Conservation (phyloP, 2,329 filamentous ascomycete species). For the Aspergillus felis region DNA sequence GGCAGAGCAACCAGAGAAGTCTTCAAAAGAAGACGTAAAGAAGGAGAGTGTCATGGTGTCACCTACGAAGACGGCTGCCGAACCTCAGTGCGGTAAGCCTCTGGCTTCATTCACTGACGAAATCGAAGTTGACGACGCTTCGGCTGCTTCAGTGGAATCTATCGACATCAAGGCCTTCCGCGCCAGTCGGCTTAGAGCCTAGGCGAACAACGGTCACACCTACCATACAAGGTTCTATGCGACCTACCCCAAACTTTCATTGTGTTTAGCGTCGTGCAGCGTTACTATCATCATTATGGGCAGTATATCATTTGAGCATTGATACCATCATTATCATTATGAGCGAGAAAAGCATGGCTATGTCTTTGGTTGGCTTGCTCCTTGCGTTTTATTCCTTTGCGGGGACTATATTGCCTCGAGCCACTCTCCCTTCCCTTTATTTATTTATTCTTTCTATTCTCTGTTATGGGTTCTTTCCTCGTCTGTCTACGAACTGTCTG, state of each 20-base stretch:
- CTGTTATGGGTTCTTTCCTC: neutral
- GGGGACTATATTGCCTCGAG: neutral
- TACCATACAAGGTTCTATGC: neutral
- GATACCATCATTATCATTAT: neutral
- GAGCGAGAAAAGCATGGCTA: neutral
- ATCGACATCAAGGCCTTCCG: conserved; percentile 35
- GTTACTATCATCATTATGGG: neutral
- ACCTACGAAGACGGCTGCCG: conserved; percentile 8
- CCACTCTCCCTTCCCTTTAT: neutral
- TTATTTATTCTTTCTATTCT: neutral
- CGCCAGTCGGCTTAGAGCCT: conserved; percentile 22
- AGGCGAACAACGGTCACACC: neutral
- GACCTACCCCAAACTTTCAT: neutral
- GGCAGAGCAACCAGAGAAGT: conserved; percentile 44
- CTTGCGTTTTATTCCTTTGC: neutral
- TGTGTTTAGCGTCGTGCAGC: neutral
- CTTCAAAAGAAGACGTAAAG: conserved; percentile 16
- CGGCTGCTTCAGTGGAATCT: conserved; percentile 30
- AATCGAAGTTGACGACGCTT: conserved; percentile 36
- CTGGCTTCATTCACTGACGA: conserved; percentile 14
- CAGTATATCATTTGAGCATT: neutral
- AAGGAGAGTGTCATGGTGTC: conserved; percentile 7
- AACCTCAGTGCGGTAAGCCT: conserved; percentile 16
- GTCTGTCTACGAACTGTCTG: neutral
- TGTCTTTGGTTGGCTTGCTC: neutral